These are phyloP conservation scores for Prunella vulgaris DNA, from an alignment of 257 asterid species.

Conservation along the genomic window DNA sequence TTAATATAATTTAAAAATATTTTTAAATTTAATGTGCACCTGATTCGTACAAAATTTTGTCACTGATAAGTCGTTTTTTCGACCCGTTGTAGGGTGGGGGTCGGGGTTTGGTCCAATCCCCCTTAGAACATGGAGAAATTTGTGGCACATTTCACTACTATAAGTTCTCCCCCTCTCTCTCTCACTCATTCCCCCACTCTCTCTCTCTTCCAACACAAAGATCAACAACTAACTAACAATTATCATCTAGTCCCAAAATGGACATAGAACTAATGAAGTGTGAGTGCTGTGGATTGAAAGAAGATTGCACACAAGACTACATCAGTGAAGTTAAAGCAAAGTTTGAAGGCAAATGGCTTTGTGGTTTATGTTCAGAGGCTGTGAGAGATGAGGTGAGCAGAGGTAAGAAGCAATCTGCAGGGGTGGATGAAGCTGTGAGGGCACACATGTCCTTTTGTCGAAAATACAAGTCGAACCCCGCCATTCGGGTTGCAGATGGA, in stretches of 20 bases:
- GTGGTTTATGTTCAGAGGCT: slow-evolving; percentile 86
- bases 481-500: slow-evolving; percentile 80
- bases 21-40: too few relatives aligned
- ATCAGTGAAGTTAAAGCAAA: slow-evolving; percentile 56
- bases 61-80: not conserved
- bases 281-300: slow-evolving; percentile 85
- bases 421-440: slow-evolving; percentile 63
- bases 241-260: slow-evolving; percentile 30
- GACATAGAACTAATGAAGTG: slow-evolving; percentile 76
- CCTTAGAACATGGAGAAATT: slow-evolving; percentile 82
- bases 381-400: slow-evolving; percentile 67
- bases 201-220: not conserved
- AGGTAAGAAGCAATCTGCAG: slow-evolving; percentile 33
- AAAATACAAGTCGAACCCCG: slow-evolving; percentile 71
- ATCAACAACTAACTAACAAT: not conserved
- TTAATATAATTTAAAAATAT: too few relatives aligned
- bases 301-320: slow-evolving; percentile 90
- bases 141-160: slow-evolving; percentile 56
- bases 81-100: not conserved
- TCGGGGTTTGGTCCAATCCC: slow-evolving; percentile 39
- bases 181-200: slow-evolving; percentile 22
- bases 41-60: not conserved
- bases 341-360: slow-evolving; percentile 78
- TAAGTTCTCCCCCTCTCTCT: slow-evolving; percentile 28
- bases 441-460: slow-evolving; percentile 89